These are phyloP conservation scores for Heritiera littoralis DNA, from an alignment of 345 rosid species.

Conservation along the genomic window DNA sequence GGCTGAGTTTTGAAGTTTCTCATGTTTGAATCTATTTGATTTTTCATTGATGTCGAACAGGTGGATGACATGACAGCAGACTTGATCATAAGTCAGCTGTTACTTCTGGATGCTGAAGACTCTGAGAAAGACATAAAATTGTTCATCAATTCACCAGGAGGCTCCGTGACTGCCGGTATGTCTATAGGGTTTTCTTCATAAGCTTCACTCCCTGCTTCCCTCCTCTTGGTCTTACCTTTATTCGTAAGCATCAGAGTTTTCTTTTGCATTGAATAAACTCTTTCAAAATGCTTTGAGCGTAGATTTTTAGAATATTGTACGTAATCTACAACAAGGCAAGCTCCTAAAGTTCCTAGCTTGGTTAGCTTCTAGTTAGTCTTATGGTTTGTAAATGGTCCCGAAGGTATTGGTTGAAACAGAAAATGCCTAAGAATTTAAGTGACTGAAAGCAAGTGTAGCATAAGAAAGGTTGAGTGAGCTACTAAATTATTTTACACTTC, in stretches of 20 bases:
- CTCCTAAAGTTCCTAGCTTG: conserved; percentile 4
- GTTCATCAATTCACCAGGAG: conserved; percentile 93
- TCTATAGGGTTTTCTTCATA: not conserved
- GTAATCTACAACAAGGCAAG: not conserved
- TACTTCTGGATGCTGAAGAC: conserved; percentile 86
- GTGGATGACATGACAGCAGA: conserved; percentile 89
- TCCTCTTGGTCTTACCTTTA: not conserved
- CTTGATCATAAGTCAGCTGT: conserved; percentile 84
- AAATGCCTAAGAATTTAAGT: not conserved
- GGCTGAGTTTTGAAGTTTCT: not conserved
- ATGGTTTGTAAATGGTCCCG: not conserved
- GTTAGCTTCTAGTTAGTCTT: not conserved
- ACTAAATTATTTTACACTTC: not conserved
- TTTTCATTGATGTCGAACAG: conserved; percentile 39
- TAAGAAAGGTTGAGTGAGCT: not conserved
- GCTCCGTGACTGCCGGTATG: conserved; percentile 87
- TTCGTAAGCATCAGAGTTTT: not conserved
- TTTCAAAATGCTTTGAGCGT: not conserved
- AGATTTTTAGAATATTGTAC: not conserved
- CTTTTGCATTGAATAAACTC: not conserved
- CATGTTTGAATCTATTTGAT: not conserved
- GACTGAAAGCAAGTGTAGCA: not conserved
- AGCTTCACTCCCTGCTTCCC: not conserved
- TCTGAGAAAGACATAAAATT: conserved; percentile 70
- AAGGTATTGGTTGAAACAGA: not conserved